Evolutionary conservation across 768 basidiomycete species (phyloP).

Genomic region (Hysterangium stoloniferum): DNA sequence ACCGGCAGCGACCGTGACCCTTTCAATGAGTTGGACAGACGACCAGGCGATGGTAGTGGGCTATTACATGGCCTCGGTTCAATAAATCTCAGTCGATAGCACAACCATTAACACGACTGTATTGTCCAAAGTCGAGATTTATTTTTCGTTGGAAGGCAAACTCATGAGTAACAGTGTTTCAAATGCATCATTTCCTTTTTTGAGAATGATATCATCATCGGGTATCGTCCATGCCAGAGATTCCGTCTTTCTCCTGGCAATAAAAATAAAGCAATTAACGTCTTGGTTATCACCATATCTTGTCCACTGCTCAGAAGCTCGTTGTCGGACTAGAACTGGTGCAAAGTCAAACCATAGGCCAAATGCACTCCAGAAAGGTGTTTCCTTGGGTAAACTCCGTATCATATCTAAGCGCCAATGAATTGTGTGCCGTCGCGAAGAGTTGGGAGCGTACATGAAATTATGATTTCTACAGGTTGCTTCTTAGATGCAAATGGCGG

Average conservation of each 20-base stretch:
- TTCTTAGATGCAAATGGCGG: slow-evolving; percentile 28
- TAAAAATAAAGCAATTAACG: slow-evolving; percentile 46
- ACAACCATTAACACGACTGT: background rate
- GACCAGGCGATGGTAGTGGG: slow-evolving; percentile 5
- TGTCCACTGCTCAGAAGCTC: background rate
- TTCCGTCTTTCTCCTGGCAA: slow-evolving; percentile 47
- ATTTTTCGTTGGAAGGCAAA: slow-evolving; percentile 12
- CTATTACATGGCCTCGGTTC: slow-evolving; percentile 3
- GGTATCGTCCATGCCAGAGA: slow-evolving; percentile 55
- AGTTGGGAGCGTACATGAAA: slow-evolving; percentile 41
- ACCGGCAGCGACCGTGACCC: slow-evolving; percentile 82
- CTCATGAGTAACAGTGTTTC: slow-evolving; percentile 52
- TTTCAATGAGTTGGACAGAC: slow-evolving; percentile 37
- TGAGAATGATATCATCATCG: slow-evolving; percentile 41
- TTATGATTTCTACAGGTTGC: slow-evolving; percentile 33
- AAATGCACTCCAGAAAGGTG: slow-evolving; percentile 72
- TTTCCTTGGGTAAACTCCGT: slow-evolving; percentile 64
- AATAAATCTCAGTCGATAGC: slow-evolving; percentile 6
- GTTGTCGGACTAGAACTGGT: slow-evolving; percentile 40
- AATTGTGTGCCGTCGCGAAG: background rate
- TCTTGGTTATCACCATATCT: slow-evolving; percentile 27
- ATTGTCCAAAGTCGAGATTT: background rate
- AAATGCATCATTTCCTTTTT: slow-evolving; percentile 62
- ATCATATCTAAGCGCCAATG: slow-evolving; percentile 39
- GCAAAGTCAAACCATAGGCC: slow-evolving; percentile 68